Evolutionary conservation across 768 basidiomycete genomes (phyloP).

Genomic region (Tricholomella constricta): DNA sequence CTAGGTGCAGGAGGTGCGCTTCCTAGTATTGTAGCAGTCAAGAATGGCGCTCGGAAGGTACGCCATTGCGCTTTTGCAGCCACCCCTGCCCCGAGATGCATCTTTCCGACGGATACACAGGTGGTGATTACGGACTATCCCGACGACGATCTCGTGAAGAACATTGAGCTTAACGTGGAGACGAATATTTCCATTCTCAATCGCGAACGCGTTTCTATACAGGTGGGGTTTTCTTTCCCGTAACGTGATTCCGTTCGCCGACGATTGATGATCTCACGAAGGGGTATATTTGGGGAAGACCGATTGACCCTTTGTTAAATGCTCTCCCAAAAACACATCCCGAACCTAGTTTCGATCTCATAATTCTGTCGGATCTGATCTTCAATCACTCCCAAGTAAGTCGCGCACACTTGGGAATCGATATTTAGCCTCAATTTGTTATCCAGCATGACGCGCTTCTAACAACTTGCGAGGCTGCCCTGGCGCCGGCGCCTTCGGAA

Average conservation of each 20-base stretch:
- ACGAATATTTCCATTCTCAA: constrained; percentile 50
- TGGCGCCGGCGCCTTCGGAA: constrained; percentile 19
- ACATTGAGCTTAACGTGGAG: constrained; percentile 69
- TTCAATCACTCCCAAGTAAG: constrained; percentile 92
- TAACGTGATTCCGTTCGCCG: background rate
- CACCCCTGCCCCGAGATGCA: background rate
- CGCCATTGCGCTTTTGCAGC: constrained; percentile 9
- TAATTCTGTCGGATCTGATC: constrained; percentile 90
- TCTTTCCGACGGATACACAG: constrained; percentile 45
- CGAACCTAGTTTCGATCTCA: constrained; percentile 60
- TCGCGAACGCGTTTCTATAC: constrained; percentile 34
- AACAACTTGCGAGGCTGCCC: constrained; percentile 61
- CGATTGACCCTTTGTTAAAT: constrained; percentile 47
- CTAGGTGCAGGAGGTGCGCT: constrained; percentile 93
- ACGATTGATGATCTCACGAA: constrained; percentile 22
- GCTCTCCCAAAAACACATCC: constrained; percentile 17
- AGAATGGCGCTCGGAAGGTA: constrained; percentile 72
- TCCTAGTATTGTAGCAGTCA: constrained; percentile 74
- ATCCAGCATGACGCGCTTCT: constrained; percentile 80
- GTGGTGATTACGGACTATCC: constrained; percentile 94
- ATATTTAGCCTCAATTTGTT: background rate
- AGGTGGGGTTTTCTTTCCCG: constrained; percentile 20
- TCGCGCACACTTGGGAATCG: background rate
- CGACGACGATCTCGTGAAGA: constrained; percentile 71
- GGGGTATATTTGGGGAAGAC: constrained; percentile 86